phyloP scores from a whole-genome alignment of 345 rosid genomes.

The Salix exigua region DNA sequence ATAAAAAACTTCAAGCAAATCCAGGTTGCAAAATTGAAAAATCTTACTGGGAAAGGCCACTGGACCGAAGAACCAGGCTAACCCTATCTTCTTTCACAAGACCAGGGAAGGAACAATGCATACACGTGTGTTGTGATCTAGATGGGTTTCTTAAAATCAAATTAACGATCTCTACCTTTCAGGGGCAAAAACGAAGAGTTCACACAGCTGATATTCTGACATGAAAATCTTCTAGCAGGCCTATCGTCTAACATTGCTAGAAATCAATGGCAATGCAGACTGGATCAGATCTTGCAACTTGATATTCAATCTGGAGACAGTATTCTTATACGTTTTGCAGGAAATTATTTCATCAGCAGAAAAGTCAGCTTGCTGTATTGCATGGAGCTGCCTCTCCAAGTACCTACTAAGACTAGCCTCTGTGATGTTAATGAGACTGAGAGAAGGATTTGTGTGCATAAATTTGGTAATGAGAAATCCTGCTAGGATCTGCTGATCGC shows the following conservation, averaged over 20 bases:
- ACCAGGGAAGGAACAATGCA: background rate
- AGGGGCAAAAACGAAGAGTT: background rate
- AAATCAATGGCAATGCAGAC: constrained; percentile 48
- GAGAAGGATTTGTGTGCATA: constrained; percentile 74
- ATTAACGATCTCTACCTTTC: background rate
- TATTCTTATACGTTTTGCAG: constrained; percentile 37
- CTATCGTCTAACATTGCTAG: constrained; percentile 13
- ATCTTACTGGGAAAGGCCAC: background rate
- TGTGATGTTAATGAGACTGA: constrained; percentile 56
- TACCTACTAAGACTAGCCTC: constrained; percentile 64
- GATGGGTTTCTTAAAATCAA: background rate
- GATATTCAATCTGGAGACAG: constrained; percentile 38
- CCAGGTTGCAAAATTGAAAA: background rate
- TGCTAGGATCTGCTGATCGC: constrained; percentile 67
- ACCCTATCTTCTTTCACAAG: background rate
- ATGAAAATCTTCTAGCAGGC: background rate
- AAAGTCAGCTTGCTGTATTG: constrained; percentile 26
- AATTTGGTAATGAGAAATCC: constrained; percentile 66
- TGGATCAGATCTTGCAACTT: constrained; percentile 44
- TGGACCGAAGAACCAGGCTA: background rate
- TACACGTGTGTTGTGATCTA: background rate
- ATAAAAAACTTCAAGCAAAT: background rate
- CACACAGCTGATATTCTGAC: background rate
- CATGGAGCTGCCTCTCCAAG: constrained; percentile 54
- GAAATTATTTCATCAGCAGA: constrained; percentile 22